Evolutionary conservation across 116 monocot genomes (phyloP), one percentile per base, ranked within the genome.

Genomic region (Iris pallida): DNA sequence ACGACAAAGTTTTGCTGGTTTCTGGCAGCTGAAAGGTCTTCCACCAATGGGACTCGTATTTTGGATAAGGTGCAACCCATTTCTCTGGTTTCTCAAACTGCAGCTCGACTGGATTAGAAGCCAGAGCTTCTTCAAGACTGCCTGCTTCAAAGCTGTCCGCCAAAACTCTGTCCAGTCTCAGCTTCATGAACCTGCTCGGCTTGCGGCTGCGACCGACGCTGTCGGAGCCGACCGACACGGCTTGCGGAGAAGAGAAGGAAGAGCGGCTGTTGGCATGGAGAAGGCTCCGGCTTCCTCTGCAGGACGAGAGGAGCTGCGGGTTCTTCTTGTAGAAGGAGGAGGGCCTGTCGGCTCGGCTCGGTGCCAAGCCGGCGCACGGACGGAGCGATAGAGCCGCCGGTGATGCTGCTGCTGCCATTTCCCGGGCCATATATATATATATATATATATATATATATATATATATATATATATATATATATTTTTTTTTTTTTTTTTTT

Each of bases 31-130:
- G 68, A 68, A 97, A 97, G 30, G 83, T 47, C 20, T 92, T 85
- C 97, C 97, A 97, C 97, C 97, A 97, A 20, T 87, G 88, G 56
- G 57, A 85, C 67, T 97, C 92, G 61, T 97, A 97, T 73, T 97
- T 97, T 0, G 81, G 87, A 68, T 97, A 97, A 6, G 97, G 97
- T 13, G 97, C 97, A 8, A 77, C 76, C 97, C 97, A 97, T 40
- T 84, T 92, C 19, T 75, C 71, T 45, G 97, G 85, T 68, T 83
- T 90, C 20, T 92, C 88, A 55, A 97, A 97, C 5, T 90, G 66
- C 51, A 97, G 46, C 13, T 92, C 92, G 9, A 79, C 81, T 0
- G 83, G 81, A 65, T 80, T 80, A 52, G 47, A 83, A 61, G 82
- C 90, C 73, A 97, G 72, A 53, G 92, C 92, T 75, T 92, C 90